Base-by-base conservation (phyloP, 1,284 basidiomycete species). In the Fomitopsis schrenkii region DNA sequence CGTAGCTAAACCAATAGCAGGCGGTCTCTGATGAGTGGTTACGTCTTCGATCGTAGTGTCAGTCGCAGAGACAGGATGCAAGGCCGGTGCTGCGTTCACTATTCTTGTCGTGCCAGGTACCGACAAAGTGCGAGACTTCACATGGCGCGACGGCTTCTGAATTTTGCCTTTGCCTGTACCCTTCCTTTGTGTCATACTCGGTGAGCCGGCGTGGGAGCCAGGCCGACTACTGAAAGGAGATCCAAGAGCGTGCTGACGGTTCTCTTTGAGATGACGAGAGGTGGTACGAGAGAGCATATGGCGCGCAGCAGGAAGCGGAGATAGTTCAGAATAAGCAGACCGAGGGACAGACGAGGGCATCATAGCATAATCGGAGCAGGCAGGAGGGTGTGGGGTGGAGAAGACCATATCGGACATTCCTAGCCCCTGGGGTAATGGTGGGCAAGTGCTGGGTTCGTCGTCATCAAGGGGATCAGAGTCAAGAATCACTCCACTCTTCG, bases 231-330 rank as follows among this genome's bases (percentile, higher is more conserved):
- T 68, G 66, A 75, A 77, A 22, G 75, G 80, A 65, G 68, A 77
- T 41, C 75, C 76, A 55, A 78, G 72, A 50, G 62, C 60, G 40
- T 70, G 63, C 70, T 67, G 22, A n/a, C 58, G 44, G 55, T 83
- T 84, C 69, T 84, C 83, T 64, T 83, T 83, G 55, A 81, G 72
- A 55, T 75, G 77, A 52, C 74, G 73, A 61, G 82, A 84, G 46
- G 72, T 75, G 28, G 77, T 77, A 59, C 79, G 78, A 59, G 81
- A 80, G 26, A 76, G 64, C 35, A 79, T 74, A 22, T 79, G 78
- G 64, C 75, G 81, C 52, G 76, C 71, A 30, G 76, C 67, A 55
- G 81, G 79, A 42, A 79, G 68, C 2, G 74, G 80, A n/a, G 78
- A 82, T 9, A 81, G 63, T 44, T 57, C 77, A 50, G 69, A 66